Base-by-base conservation (phyloP, 805 yeast species). In the Pichia gijzeniarum region DNA sequence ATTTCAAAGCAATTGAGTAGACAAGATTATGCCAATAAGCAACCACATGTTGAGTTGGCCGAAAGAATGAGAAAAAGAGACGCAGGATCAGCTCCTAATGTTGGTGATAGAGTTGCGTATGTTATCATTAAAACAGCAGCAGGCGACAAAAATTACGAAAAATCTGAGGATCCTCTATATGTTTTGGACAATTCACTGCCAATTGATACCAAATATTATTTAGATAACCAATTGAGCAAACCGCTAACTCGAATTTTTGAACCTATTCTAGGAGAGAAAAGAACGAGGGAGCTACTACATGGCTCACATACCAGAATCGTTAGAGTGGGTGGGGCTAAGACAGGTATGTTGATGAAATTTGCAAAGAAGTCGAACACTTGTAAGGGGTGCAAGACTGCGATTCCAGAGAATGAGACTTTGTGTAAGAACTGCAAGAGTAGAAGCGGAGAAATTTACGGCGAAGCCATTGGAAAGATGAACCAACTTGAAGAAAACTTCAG, bases 101-200 rank as follows among this genome's bases (percentile, higher is more conserved):
- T 93, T 40, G 99, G 99, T 47, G 99, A 93, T 62, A 85, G 99
- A 67, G 98, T 93, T 28, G 98, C 98, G 5, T 93, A 91, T 61
- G 99, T 93, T 31, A 90, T 93, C 48, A 83, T 86, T 54, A 78
- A 79, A 58, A 80, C 91, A 0, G 53, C 53, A 4, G 82, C 87
- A 5, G 82, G 87, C 42, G 85, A 87, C 47, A 90, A 88, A 61
- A 84, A 90, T 51, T 95, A 90, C 64, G 96, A 91, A 54, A 89
- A 93, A 64, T 90, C 97, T 1, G 99, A 93, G 64, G 99, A 93
- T 59, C 99, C 99, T 2, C 67, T 91, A 28, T 93, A 79, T 55
- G 99, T 90, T 1, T 70, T 93, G 60, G 98, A 93, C 54, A 82
- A 93, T 63, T 87, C 93, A 18, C 67, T 93, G 44, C 95, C 96